phyloP scores from a whole-genome alignment of 1,284 basidiomycete genomes.

The Ustilago bromivora region DNA sequence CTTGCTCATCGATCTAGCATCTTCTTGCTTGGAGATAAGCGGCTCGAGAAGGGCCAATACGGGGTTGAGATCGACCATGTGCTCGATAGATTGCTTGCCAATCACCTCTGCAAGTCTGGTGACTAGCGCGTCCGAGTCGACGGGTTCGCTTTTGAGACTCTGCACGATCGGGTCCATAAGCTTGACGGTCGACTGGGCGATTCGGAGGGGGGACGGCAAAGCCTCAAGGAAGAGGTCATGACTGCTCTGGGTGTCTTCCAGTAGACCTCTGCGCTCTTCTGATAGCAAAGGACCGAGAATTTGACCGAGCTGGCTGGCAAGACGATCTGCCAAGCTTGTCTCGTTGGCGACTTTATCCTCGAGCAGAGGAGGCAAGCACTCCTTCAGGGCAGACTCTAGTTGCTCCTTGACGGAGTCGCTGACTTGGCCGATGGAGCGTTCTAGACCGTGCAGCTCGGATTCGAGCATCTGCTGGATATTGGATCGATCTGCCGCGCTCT shows the following conservation, averaged over 20 bases:
- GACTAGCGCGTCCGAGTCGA: slow-evolving; percentile 52
- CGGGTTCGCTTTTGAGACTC: slow-evolving; percentile 47
- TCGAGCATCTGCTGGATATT: slow-evolving; percentile 42
- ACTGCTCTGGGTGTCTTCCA: slow-evolving; percentile 31
- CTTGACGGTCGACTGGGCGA: slow-evolving; percentile 45
- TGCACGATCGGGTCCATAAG: slow-evolving; percentile 42
- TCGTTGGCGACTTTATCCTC: slow-evolving; percentile 28
- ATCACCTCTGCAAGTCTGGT: slow-evolving; percentile 41
- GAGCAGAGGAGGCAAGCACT: slow-evolving; percentile 44
- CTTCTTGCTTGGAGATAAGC: slow-evolving; percentile 58
- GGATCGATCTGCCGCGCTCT: slow-evolving; percentile 39
- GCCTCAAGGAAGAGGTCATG: slow-evolving; percentile 20
- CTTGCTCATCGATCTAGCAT: slow-evolving; percentile 33
- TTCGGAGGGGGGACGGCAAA: slow-evolving; percentile 16
- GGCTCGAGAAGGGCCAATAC: slow-evolving; percentile 61
- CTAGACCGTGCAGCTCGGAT: slow-evolving; percentile 20
- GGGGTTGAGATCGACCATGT: slow-evolving; percentile 57
- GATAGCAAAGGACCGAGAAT: slow-evolving; percentile 31
- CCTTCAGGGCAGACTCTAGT: slow-evolving; percentile 37
- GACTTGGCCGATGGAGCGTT: slow-evolving; percentile 29
- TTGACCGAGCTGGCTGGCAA: slow-evolving; percentile 31
- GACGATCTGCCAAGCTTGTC: slow-evolving; percentile 17
- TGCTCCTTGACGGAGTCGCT: slow-evolving; percentile 22
- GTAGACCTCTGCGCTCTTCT: slow-evolving; percentile 26
- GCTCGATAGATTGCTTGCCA: slow-evolving; percentile 58